Conservation (phyloP, 2,329 filamentous ascomycete genomes). For the Amesomyces nigricolor region DNA sequence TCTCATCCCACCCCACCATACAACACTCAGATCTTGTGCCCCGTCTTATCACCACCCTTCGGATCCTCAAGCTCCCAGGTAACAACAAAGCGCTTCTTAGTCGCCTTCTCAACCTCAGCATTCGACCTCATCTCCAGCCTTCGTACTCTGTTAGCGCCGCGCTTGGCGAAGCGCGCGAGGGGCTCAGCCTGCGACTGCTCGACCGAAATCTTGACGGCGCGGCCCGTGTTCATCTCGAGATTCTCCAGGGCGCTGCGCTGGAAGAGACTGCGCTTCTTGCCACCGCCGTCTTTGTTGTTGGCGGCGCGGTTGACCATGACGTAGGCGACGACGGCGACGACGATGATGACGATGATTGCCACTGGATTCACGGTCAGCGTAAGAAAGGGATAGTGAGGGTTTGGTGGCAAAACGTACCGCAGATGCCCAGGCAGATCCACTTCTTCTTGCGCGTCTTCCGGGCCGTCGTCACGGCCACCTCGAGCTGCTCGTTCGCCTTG, state of each 20-base stretch:
- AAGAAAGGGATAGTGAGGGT: not conserved
- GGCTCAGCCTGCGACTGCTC: conserved; percentile 18
- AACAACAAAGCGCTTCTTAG: conserved; percentile 18
- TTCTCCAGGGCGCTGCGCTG: conserved; percentile 20
- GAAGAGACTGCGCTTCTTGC: conserved; percentile 21
- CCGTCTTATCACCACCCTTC: conserved; percentile 8
- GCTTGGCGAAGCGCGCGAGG: not conserved
- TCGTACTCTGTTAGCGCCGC: not conserved
- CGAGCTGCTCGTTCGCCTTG: conserved; percentile 79
- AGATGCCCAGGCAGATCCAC: conserved; percentile 87
- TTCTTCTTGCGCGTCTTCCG: conserved; percentile 82
- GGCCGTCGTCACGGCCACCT: conserved; percentile 74
- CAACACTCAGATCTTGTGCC: not conserved
- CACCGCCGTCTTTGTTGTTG: conserved; percentile 16
- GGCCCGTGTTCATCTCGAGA: conserved; percentile 28
- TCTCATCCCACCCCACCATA: no score
- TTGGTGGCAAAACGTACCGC: conserved; percentile 40
- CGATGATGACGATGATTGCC: conserved; percentile 47
- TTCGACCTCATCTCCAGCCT: not conserved
- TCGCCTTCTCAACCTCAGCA: not conserved
- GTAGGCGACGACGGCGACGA: conserved; percentile 47
- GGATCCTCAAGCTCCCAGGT: conserved; percentile 9
- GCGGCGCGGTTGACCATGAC: conserved; percentile 36
- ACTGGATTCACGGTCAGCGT: conserved; percentile 34
- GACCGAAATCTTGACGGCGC: conserved; percentile 24